These are phyloP conservation scores for Lyophyllum shimeji DNA, from an alignment of 768 basidiomycete genomes.

Conservation along the genomic window DNA sequence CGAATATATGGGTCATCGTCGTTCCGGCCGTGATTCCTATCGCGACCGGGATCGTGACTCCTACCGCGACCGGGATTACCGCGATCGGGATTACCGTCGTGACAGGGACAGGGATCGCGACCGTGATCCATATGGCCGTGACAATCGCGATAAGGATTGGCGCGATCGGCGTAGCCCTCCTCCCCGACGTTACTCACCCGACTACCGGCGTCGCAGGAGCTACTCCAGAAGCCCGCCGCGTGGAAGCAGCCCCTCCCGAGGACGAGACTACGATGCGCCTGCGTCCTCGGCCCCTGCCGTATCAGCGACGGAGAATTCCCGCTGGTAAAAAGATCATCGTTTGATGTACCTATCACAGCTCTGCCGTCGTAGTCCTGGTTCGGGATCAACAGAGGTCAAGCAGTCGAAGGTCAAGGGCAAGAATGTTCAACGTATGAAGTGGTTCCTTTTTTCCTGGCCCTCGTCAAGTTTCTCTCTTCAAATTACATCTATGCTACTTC, in stretches of 20 bases:
- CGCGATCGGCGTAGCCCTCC: conserved; percentile 79
- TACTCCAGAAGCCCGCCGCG: conserved; percentile 81
- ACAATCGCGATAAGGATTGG: conserved; percentile 59
- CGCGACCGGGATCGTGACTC: conserved; percentile 36
- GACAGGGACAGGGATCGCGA: conserved; percentile 58
- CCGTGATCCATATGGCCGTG: conserved; percentile 66
- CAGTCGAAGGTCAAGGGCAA: conserved; percentile 41
- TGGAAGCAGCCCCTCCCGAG: conserved; percentile 54
- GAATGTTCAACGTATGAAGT: conserved; percentile 38
- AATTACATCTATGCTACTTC: conserved; percentile 42
- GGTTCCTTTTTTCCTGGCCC: conserved; percentile 41
- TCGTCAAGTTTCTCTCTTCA: conserved; percentile 36
- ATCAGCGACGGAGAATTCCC: conserved; percentile 33
- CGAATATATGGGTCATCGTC: conserved; percentile 94
- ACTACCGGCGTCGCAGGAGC: conserved; percentile 72
- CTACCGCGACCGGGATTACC: conserved; percentile 42
- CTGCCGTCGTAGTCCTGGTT: conserved; percentile 22
- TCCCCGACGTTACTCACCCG: conserved; percentile 73
- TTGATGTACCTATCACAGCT: conserved; percentile 12
- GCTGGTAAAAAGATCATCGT: conserved; percentile 54
- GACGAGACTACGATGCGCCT: conserved; percentile 37
- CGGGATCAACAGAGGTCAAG: conserved; percentile 22
- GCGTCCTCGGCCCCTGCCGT: conserved; percentile 35
- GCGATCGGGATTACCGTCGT: conserved; percentile 53
- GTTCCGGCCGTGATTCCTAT: conserved; percentile 43